Evolutionary conservation across 306 rosid species (phyloP), one percentile per base, ranked within the genome.

Genomic region (Vicia villosa): DNA sequence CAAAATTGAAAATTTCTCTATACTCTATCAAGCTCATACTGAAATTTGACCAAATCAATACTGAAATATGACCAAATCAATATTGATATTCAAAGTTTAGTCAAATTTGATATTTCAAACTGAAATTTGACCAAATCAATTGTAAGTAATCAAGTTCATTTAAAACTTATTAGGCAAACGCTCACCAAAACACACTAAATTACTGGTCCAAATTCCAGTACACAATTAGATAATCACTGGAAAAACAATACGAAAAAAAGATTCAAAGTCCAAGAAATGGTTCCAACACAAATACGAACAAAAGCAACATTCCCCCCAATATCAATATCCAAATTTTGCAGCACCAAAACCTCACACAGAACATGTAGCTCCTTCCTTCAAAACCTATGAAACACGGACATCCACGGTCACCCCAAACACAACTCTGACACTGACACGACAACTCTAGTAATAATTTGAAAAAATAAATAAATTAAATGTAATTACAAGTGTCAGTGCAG

Each of bases 141-240:
- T 19, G 15, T 11, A 54, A 8, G 22, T 22, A 54, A 12, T 26
- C 61, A 55, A 5, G 11, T 5, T 22, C 61, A 54, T 54, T 12
- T 5, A 22, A 54, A 54, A 11, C 58, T 10, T 10, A 6, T 4
- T 51, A 51, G 24, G 4, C 58, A 10, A 20, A 20, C 30, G 3
- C 15, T 20, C 30, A 51, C 30, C 30, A 20, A 51, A 51, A 20
- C 56, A 59, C 41, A 68, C 45, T 43, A 50, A 76, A 42, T 17
- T 51, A 69, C 41, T 30, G 26, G 68, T 24, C n/a, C 15, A 5
- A 63, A 54, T 42, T 65, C 30, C 58, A 4, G 30, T 13, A 28
- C 46, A 54, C 17, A 10, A n/a, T n/a, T n/a, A 26, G 10, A 28
- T 42, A 0, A 57, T 16, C 60, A 8, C 60, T 4, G 17, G n/a